Evolutionary conservation across 1,284 basidiomycete species (phyloP), one percentile per base, ranked within the genome.

Genomic region (Puccinia brachypodii): DNA sequence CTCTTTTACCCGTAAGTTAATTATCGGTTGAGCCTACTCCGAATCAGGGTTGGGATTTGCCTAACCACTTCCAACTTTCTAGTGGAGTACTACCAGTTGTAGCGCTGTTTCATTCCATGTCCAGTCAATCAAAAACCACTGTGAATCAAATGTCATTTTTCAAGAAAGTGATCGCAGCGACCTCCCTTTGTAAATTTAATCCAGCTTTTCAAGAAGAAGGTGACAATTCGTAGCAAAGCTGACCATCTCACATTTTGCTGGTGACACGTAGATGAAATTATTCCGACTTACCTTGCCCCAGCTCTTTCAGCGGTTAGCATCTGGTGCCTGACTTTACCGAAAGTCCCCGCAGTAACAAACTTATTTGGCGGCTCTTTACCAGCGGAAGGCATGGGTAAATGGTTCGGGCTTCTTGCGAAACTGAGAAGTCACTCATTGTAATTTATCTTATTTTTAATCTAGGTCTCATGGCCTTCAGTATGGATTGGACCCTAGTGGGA

Each of bases 31-130:
- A 28, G 25, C 58, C 28, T 19, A 31, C 62, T 60, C 36, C n/a
- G 13, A 58, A 58, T 58, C 13, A 33, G 3, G 40, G 22, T 19
- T 22, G n/a, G 16, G 19, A 2, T 11, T 42, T 28, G 19, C 22
- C 40, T 28, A 31, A 47, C 38, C 0, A 44, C 40, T 44, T 47
- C n/a, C 36, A 13, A 44, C 28, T 9, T 38, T 56, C 47, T 25
- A 73, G 71, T 56, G 71, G 50, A 22, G 71, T 73, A 25, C 50
- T 73, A 53, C 79, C 79, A 14, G 22, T 72, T 0, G 79, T 81
- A 16, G 79, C 79, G 13, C 60, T 81, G 8, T 81, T 81, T 40
- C 60, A 81, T n/a, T 81, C 79, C 22, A 36, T 66, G 22, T 69
- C 31, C 3, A 66, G 42, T 31, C 42, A 62, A 64, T 74, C 71